Conservation (phyloP, 139 green algal genomes). For the Tetradesmus lagerheimii region DNA sequence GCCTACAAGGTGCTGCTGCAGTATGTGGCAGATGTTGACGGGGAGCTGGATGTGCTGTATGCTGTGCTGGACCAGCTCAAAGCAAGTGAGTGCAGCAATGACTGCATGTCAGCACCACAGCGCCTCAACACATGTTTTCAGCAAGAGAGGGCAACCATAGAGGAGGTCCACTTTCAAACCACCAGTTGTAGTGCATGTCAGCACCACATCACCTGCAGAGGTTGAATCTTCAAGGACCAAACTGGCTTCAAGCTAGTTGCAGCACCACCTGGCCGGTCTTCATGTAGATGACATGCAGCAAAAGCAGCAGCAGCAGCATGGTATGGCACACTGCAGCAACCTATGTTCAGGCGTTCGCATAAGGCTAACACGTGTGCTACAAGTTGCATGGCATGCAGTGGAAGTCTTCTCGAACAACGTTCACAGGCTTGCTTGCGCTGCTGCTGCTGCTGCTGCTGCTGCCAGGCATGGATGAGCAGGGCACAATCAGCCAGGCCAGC, state of each 20-base stretch:
- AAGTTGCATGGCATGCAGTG: not conserved
- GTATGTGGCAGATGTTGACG: conserved; percentile 51
- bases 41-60: conserved; percentile 53
- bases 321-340: no score
- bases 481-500: not conserved
- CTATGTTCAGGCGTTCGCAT: no score
- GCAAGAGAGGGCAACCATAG: no score
- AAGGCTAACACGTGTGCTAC: not conserved
- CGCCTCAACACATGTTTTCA: no score
- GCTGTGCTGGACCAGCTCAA: conserved; percentile 57
- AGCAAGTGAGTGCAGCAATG: conserved; percentile 22
- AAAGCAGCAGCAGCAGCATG: not conserved
- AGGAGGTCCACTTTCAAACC: no score
- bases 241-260: no score
- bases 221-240: no score
- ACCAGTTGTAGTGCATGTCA: no score
- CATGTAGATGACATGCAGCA: not conserved
- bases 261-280: no score
- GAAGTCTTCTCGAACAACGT: no score
- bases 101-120: no score
- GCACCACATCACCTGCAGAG: not conserved
- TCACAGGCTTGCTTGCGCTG: not conserved
- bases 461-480: conserved; percentile 17
- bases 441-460: conserved; percentile 2
- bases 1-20: conserved; percentile 54